Conservation (phyloP, 805 yeast genomes). For the Wickerhamiella kazuoi region DNA sequence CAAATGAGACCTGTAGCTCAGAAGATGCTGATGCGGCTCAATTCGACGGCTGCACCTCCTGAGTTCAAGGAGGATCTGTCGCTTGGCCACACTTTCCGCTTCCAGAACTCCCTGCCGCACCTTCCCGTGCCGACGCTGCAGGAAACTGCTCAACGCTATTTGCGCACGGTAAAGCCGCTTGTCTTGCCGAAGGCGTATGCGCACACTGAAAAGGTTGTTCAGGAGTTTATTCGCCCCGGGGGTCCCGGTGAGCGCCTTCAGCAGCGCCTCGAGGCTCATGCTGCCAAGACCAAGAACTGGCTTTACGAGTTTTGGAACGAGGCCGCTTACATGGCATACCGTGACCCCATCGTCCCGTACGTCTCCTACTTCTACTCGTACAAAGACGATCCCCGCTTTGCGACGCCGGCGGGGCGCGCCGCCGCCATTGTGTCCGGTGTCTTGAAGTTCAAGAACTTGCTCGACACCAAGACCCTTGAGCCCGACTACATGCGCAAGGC, state of each 20-base stretch:
- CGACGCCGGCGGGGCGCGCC: slow-evolving; percentile 37
- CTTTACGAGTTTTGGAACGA: slow-evolving; percentile 84
- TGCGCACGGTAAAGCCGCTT: slow-evolving; percentile 56
- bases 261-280: slow-evolving; percentile 33
- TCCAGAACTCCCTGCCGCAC: slow-evolving; percentile 57
- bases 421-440: slow-evolving; percentile 54
- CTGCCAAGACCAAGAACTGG: slow-evolving; percentile 61
- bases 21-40: slow-evolving; percentile 8
- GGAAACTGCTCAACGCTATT: slow-evolving; percentile 50
- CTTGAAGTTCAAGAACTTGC: slow-evolving; percentile 43
- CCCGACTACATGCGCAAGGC: slow-evolving; percentile 60
- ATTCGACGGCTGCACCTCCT: slow-evolving; percentile 19
- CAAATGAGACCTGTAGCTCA: not conserved
- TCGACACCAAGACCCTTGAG: slow-evolving; percentile 56
- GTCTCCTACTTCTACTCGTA: slow-evolving; percentile 83
- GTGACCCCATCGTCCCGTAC: slow-evolving; percentile 90
- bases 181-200: slow-evolving; percentile 32
- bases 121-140: slow-evolving; percentile 75
- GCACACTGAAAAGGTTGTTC: slow-evolving; percentile 38
- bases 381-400: slow-evolving; percentile 34
- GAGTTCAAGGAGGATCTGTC: slow-evolving; percentile 21
- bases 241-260: slow-evolving; percentile 59
- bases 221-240: slow-evolving; percentile 43
- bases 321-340: slow-evolving; percentile 74
- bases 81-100: slow-evolving; percentile 53